Evolutionary conservation across 208 protist species (phyloP).

Genomic region (Chromosphaera perkinsii): DNA sequence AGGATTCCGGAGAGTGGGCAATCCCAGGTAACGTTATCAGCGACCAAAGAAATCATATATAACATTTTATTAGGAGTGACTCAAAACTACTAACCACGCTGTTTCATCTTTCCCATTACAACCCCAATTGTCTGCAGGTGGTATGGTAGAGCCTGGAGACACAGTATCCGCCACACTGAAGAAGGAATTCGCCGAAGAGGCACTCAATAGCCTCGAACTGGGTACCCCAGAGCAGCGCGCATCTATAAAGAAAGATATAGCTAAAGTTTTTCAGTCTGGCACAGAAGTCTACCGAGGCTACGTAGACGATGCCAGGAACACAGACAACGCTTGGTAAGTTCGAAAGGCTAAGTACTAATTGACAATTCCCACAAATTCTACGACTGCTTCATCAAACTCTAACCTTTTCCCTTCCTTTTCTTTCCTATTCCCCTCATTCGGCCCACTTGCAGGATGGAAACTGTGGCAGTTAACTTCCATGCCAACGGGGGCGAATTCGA

Average conservation of each 20-base stretch:
- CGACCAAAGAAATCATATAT: too few relatives aligned
- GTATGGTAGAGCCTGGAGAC: conserved; percentile 38
- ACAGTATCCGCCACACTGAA: conserved; percentile 29
- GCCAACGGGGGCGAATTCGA: conserved; percentile 12
- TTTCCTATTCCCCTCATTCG: too few relatives aligned
- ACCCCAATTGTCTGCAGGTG: too few relatives aligned
- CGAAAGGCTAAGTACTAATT: too few relatives aligned
- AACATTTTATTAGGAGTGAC: too few relatives aligned
- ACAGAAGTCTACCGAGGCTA: conserved; percentile 18
- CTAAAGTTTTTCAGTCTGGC: neutral
- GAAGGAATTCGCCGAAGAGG: conserved; percentile 38
- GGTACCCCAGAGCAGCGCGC: neutral
- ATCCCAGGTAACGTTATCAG: too few relatives aligned
- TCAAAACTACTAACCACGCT: too few relatives aligned
- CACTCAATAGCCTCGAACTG: conserved; percentile 25
- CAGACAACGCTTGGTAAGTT: conserved; percentile 36
- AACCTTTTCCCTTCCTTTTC: too few relatives aligned
- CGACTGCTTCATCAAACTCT: too few relatives aligned
- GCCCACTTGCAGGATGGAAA: too few relatives aligned
- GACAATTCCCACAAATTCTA: too few relatives aligned
- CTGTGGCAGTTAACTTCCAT: conserved; percentile 38
- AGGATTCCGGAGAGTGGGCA: conserved; percentile 30
- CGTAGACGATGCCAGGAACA: conserved; percentile 37
- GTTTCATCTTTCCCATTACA: too few relatives aligned
- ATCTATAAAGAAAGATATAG: neutral